Evolutionary conservation across 2,329 filamentous ascomycete species (phyloP).

Genomic region (Byssoonygena ceratinophila): DNA sequence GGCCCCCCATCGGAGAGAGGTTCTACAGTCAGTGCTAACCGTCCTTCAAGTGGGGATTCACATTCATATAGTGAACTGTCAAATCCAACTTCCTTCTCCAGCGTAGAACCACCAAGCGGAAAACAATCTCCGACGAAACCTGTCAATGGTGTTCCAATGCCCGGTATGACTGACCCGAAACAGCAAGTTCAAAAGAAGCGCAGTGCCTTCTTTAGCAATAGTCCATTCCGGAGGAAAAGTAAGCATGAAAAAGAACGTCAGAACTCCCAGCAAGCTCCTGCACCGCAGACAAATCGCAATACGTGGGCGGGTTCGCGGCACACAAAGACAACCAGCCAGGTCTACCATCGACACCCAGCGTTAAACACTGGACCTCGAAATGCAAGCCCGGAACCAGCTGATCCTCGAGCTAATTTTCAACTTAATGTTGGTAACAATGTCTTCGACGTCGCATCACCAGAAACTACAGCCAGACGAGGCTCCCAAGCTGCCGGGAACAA

Average conservation of each 20-base stretch:
- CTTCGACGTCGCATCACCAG: slow-evolving; percentile 77
- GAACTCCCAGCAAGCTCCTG: slow-evolving; percentile 24
- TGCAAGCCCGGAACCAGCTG: slow-evolving; percentile 68
- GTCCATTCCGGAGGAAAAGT: slow-evolving; percentile 87
- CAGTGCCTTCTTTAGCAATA: slow-evolving; percentile 86
- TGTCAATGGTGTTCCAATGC: slow-evolving; percentile 24
- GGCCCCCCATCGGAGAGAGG: slow-evolving; percentile 60
- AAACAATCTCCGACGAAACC: slow-evolving; percentile 63
- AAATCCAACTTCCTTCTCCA: slow-evolving; percentile 78
- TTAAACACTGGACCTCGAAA: slow-evolving; percentile 21
- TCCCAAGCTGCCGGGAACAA: slow-evolving; percentile 31
- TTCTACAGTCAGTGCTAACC: slow-evolving; percentile 55
- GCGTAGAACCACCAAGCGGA: slow-evolving; percentile 65
- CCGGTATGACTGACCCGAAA: slow-evolving; percentile 50
- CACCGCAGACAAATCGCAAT: slow-evolving; percentile 39
- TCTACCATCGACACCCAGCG: slow-evolving; percentile 20
- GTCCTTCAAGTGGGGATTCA: slow-evolving; percentile 76
- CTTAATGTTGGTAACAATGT: slow-evolving; percentile 94
- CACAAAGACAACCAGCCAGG: slow-evolving; percentile 30
- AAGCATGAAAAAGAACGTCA: slow-evolving; percentile 57
- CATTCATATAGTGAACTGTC: slow-evolving; percentile 85
- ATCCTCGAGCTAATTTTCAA: slow-evolving; percentile 83
- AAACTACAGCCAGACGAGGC: slow-evolving; percentile 40
- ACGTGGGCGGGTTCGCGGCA: slow-evolving; percentile 42
- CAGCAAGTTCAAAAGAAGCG: slow-evolving; percentile 53